A percentile compares a stretch with the other conserved stretches of the same genome.
phyloP scores from a whole-genome alignment of 2,329 filamentous ascomycete genomes.

The Alternaria rosae region DNA sequence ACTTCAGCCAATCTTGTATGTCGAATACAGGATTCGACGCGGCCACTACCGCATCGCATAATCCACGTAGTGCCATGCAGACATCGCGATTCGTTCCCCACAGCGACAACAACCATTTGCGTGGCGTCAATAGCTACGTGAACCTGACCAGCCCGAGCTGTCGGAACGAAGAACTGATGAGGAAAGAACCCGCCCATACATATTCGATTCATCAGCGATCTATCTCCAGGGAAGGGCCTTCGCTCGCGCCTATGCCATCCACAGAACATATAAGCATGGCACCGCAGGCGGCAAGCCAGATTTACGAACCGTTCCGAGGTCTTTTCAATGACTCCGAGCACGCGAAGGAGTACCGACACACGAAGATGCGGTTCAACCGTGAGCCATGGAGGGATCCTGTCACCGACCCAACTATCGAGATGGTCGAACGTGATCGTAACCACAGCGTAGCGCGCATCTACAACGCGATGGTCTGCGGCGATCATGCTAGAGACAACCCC shows the following conservation, averaged over 20 bases:
- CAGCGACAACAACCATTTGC: slow-evolving; percentile 14
- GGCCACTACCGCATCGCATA: slow-evolving; percentile 10
- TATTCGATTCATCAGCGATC: slow-evolving; percentile 21
- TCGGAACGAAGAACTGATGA: slow-evolving; percentile 1
- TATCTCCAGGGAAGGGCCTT: slow-evolving; percentile 3
- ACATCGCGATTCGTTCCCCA: slow-evolving; percentile 3
- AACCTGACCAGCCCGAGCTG: slow-evolving; percentile 16
- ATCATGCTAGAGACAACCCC: slow-evolving; percentile 40
- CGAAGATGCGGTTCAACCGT: slow-evolving; percentile 34
- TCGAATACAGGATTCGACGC: slow-evolving; percentile 9
- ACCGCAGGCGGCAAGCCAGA: slow-evolving; percentile 12
- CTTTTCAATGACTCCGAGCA: slow-evolving; percentile 27
- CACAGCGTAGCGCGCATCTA: slow-evolving; percentile 40
- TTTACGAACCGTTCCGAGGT: slow-evolving; percentile 30
- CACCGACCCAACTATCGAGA: slow-evolving; percentile 30
- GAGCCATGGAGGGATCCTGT: slow-evolving; percentile 34
- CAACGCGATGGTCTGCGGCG: slow-evolving; percentile 41
- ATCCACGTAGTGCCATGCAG: slow-evolving; percentile 3
- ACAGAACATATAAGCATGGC: slow-evolving; percentile 7
- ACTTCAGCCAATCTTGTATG: slow-evolving; percentile 17
- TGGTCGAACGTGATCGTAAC: slow-evolving; percentile 26
- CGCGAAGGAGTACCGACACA: slow-evolving; percentile 36
- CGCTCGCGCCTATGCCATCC: slow-evolving; percentile 12
- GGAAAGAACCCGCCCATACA: neutral
- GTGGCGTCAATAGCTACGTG: slow-evolving; percentile 20